Evolutionary conservation across 2,329 filamentous ascomycete species (phyloP).

Genomic region (Alternaria atra): DNA sequence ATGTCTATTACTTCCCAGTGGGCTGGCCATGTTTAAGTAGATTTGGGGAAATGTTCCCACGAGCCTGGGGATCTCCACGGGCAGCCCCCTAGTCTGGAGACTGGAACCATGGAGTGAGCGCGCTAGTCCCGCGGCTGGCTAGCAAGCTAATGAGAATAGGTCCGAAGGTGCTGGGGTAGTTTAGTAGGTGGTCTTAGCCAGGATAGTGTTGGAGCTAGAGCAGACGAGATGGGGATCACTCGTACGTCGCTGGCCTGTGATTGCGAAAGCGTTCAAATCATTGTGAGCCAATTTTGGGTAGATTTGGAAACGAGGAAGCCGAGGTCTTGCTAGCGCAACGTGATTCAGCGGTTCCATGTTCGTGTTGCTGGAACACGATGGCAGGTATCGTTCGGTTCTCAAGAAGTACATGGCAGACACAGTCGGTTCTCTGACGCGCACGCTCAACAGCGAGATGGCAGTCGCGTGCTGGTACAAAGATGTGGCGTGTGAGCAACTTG

Average conservation of each 20-base stretch:
- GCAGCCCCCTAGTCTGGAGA: slow-evolving; percentile 29
- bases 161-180: slow-evolving; percentile 22
- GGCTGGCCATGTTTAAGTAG: slow-evolving; percentile 34
- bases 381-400: neutral
- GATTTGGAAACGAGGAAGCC: slow-evolving; percentile 1
- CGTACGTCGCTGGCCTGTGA: slow-evolving; percentile 16
- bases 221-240: slow-evolving; percentile 26
- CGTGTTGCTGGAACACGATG: neutral
- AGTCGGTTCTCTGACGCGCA: slow-evolving; percentile 6
- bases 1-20: slow-evolving; percentile 10
- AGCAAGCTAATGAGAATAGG: slow-evolving; percentile 21
- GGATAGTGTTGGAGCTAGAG: slow-evolving; percentile 25
- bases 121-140: slow-evolving; percentile 28
- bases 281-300: slow-evolving; percentile 7
- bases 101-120: slow-evolving; percentile 32
- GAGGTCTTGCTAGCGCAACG: slow-evolving; percentile 10
- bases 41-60: slow-evolving; percentile 23
- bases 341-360: neutral
- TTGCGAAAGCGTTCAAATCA: slow-evolving; percentile 13
- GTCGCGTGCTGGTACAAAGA: slow-evolving; percentile 13
- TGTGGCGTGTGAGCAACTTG: slow-evolving; percentile 20
- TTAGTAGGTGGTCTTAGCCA: slow-evolving; percentile 11
- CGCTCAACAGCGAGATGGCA: slow-evolving; percentile 10
- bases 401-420: slow-evolving; percentile 5
- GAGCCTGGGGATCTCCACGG: slow-evolving; percentile 32